phyloP scores from a whole-genome alignment of 2,329 filamentous ascomycete genomes.

The Phaeomoniella chlamydospora region DNA sequence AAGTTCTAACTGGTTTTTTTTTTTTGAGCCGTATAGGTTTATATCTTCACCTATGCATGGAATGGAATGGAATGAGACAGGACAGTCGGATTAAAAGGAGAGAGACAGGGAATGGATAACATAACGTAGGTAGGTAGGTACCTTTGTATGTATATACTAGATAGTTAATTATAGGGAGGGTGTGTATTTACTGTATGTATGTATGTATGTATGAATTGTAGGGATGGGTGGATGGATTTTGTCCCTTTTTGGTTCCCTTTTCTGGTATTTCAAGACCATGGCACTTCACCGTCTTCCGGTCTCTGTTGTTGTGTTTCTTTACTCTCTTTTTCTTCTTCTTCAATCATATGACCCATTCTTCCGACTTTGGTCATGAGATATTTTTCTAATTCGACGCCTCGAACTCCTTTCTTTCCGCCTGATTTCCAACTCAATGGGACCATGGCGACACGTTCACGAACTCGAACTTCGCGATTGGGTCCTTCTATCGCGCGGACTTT shows the following conservation, averaged over 20 bases:
- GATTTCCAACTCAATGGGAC: conserved; percentile 83
- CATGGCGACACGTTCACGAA: conserved; percentile 87
- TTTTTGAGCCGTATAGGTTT: no score
- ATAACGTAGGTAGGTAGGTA: no score
- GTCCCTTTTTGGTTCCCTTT: background rate
- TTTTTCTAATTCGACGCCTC: conserved; percentile 77
- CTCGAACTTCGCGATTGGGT: conserved; percentile 71
- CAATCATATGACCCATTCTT: conserved; percentile 70
- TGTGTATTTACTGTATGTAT: no score
- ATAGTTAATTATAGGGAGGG: no score
- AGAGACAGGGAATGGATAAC: no score
- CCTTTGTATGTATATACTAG: no score
- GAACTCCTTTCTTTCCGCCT: conserved; percentile 63
- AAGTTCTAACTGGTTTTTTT: no score
- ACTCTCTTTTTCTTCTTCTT: conserved; percentile 16
- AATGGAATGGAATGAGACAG: no score
- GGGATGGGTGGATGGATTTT: no score
- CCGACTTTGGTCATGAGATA: conserved; percentile 94
- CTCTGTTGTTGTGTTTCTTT: background rate
- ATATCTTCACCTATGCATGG: no score
- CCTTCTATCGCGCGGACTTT: conserved; percentile 93
- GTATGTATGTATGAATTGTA: no score
- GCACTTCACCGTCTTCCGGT: background rate
- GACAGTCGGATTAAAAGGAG: no score
- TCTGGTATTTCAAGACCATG: background rate